Conservation (phyloP, 2,329 filamentous ascomycete species). For the Cladophialophora carrionii region DNA sequence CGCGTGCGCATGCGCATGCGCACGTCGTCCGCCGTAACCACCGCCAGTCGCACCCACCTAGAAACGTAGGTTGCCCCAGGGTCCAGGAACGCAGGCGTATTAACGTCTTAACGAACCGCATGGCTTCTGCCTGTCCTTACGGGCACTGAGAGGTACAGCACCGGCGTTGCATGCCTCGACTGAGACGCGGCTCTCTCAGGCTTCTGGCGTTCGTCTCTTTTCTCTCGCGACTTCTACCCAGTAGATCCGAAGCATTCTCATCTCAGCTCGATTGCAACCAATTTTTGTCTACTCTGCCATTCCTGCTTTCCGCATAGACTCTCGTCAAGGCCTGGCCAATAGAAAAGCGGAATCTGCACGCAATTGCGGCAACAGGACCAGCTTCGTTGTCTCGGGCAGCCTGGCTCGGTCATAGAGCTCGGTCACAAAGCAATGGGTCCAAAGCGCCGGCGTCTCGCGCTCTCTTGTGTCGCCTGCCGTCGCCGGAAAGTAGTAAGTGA, state of each 20-base stretch:
- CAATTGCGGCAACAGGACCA: background rate
- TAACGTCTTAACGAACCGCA: background rate
- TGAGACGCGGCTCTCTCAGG: background rate
- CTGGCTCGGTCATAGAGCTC: background rate
- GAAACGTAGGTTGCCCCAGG: background rate
- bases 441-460: constrained; percentile 36
- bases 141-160: background rate
- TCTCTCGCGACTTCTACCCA: background rate
- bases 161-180: background rate
- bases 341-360: background rate
- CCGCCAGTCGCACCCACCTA: too few species aligned
- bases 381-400: background rate
- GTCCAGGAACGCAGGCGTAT: background rate
- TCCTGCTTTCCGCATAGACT: background rate
- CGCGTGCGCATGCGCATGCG: background rate
- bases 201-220: background rate
- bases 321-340: background rate
- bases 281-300: background rate
- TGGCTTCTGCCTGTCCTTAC: constrained; percentile 4
- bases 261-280: background rate
- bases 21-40: background rate
- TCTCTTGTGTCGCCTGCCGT: constrained; percentile 38
- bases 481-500: constrained; percentile 32
- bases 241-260: background rate
- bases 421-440: constrained; percentile 33